Evolutionary conservation across 768 basidiomycete genomes (phyloP).

Genomic region (Leccinum barrowsii): DNA sequence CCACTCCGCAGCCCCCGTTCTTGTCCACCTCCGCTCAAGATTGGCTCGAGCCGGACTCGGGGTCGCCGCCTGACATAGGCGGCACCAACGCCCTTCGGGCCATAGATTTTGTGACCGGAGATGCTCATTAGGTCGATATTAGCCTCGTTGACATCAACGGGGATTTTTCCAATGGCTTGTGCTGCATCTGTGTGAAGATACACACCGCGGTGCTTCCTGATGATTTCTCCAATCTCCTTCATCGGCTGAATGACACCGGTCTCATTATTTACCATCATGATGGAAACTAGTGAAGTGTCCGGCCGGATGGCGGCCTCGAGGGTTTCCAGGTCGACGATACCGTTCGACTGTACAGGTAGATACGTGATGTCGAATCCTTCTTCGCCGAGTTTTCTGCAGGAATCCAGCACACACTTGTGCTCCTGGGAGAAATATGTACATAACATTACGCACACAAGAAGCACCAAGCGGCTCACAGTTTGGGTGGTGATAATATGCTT

Average conservation of each 20-base stretch:
- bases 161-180: constrained; percentile 90
- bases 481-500: constrained; percentile 92
- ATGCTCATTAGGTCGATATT: constrained; percentile 96
- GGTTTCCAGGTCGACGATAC: constrained; percentile 71
- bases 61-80: constrained; percentile 92
- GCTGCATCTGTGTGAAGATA: constrained; percentile 98
- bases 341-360: constrained; percentile 88
- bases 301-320: constrained; percentile 88
- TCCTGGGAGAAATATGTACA: constrained; percentile 50
- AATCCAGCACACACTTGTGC: constrained; percentile 99
- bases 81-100: constrained; percentile 94
- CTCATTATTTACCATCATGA: constrained; percentile 99
- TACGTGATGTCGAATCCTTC: constrained; percentile 98
- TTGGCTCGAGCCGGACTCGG: constrained; percentile 89
- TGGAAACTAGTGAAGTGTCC: constrained; percentile 89
- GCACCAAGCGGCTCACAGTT: constrained; percentile 54
- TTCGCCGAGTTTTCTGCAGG: constrained; percentile 90
- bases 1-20: constrained; percentile 94
- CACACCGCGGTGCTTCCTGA: constrained; percentile 84
- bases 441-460: not conserved
- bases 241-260: constrained; percentile 98
- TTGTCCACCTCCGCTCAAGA: constrained; percentile 94
- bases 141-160: constrained; percentile 90
- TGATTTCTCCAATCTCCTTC: constrained; percentile 86
- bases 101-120: constrained; percentile 96